Conservation (phyloP, 1,139 yeast species). For the Lodderomyces parapsilosis region DNA sequence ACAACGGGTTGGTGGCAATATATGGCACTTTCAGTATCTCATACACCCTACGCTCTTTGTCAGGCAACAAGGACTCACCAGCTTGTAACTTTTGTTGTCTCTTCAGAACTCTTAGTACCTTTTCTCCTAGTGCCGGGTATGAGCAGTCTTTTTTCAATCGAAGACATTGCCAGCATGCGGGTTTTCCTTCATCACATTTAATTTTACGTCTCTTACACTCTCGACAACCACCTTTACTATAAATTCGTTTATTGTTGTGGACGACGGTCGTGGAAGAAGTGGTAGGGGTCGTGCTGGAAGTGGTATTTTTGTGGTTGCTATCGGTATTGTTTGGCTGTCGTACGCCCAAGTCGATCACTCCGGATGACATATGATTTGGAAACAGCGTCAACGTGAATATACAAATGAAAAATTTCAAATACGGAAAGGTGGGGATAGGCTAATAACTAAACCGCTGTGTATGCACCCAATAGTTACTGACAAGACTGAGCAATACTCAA, state of each 20-base stretch:
- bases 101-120: constrained; percentile 26
- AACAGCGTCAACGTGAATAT: neutral
- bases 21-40: neutral
- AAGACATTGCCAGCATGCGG: constrained; percentile 50
- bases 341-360: constrained; percentile 10
- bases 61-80: constrained; percentile 2
- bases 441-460: too few relatives aligned
- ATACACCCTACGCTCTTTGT: constrained; percentile 1
- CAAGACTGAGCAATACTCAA: too few relatives aligned
- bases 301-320: constrained; percentile 5
- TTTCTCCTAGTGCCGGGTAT: constrained; percentile 37
- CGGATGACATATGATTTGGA: constrained; percentile 6
- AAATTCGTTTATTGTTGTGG: constrained; percentile 17
- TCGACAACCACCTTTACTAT: constrained; percentile 39
- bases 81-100: constrained; percentile 15
- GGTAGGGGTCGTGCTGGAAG: too few relatives aligned
- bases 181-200: constrained; percentile 61
- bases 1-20: neutral
- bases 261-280: too few relatives aligned
- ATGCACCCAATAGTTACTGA: too few relatives aligned
- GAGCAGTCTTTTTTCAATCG: constrained; percentile 33
- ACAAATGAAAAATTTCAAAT: neutral
- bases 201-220: constrained; percentile 44
- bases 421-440: too few relatives aligned
- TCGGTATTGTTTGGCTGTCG: constrained; percentile 1